Base-by-base conservation (phyloP, 179 eudicot genomes). In the Patellifolia procumbens region DNA sequence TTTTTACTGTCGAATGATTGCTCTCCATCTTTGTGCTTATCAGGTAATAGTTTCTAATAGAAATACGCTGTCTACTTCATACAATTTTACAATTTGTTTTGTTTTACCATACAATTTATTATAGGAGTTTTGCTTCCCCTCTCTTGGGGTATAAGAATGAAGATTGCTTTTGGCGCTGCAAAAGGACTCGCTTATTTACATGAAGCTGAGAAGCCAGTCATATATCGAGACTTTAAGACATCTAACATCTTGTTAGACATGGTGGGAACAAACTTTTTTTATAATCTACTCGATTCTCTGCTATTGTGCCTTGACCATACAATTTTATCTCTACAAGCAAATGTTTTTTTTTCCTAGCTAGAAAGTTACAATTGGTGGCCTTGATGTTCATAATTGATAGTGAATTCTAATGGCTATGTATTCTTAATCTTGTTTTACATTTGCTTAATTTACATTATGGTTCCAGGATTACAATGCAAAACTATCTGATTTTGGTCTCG, bases 401-500 rank as follows among this genome's bases (percentile, higher is more conserved):
- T n/a, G n/a, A n/a, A n/a, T n/a, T n/a, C n/a, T n/a, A n/a, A n/a
- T n/a, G n/a, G n/a, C n/a, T n/a, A n/a, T n/a, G n/a, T 74, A 12
- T 43, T 1, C 39, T 22, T 16, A 53, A 29, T 45, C 20, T 13
- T 39, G 11, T 20, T 58, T 10, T 42, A 28, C 9, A 32, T 29
- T 16, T 29, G 45, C 68, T 63, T 43, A 49, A 5, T 72, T 28
- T 10, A 43, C 42, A 24, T 7, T 37, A 13, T 65, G 6, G 62
- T 70, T 77, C 52, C 87, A 91, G 96, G 96, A 91, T 60, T 93
- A 93, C 74, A 91, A 93, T 84, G 90, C 98, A 78, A 93, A 93
- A 81, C 88, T 93, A 26, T 90, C 98, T 3, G 98, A 93, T 74
- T 93, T 93, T 73, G 97, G 98, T 60, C 90, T 93, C 3, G 97